Conservation (phyloP, 2,329 filamentous ascomycete genomes). For the Coniochaeta hoffmannii region DNA sequence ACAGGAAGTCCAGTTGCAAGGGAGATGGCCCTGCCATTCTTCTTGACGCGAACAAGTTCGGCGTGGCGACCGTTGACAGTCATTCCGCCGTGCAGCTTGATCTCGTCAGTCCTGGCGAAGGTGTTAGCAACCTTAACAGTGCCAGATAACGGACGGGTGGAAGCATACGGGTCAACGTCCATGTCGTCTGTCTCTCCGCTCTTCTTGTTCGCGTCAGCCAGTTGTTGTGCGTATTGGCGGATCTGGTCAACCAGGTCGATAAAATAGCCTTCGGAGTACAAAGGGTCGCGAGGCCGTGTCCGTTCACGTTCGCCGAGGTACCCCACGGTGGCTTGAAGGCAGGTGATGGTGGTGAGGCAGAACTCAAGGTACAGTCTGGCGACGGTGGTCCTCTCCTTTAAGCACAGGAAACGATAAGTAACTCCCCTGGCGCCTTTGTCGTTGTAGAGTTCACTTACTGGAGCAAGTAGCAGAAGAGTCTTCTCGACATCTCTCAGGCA, state of each 20-base stretch:
- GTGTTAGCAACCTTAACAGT: constrained; percentile 16
- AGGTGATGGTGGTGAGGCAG: constrained; percentile 82
- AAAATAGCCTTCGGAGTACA: constrained; percentile 94
- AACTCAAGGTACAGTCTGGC: constrained; percentile 73
- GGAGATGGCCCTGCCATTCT: constrained; percentile 73
- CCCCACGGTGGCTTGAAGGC: constrained; percentile 83
- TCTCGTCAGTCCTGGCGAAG: constrained; percentile 48
- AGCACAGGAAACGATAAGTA: constrained; percentile 62
- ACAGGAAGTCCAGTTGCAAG: constrained; percentile 63
- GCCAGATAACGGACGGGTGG: constrained; percentile 5
- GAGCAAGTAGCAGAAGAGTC: constrained; percentile 82
- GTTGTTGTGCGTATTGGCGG: constrained; percentile 76
- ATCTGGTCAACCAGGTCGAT: constrained; percentile 95
- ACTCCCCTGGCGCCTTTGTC: constrained; percentile 50
- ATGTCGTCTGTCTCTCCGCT: constrained; percentile 50
- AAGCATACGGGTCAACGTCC: constrained; percentile 48
- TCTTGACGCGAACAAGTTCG: constrained; percentile 75
- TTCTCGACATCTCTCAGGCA: constrained; percentile 93
- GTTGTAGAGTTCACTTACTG: constrained; percentile 67
- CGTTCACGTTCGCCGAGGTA: constrained; percentile 81
- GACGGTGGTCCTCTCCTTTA: constrained; percentile 71
- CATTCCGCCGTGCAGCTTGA: constrained; percentile 76
- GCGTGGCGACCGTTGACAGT: constrained; percentile 74
- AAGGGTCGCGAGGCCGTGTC: constrained; percentile 73
- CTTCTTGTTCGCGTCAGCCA: constrained; percentile 67